A percentile compares a stretch with the other conserved stretches of the same genome.
Evolutionary conservation across 2,329 filamentous ascomycete species (phyloP).

Genomic region (Metarhizium anisopliae): DNA sequence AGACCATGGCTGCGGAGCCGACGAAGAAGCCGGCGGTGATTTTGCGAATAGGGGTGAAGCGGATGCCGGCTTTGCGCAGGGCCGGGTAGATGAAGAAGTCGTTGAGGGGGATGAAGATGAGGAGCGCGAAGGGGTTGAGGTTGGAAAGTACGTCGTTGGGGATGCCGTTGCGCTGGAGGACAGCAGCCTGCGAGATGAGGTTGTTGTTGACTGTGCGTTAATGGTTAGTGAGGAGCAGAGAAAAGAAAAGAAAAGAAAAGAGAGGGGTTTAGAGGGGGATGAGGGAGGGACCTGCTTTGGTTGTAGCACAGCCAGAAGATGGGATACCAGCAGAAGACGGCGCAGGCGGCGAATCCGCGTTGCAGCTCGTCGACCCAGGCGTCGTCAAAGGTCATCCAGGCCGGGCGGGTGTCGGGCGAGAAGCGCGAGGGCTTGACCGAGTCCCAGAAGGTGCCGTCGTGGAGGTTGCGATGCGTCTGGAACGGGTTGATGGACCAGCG

Average conservation of each 20-base stretch:
- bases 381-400: conserved; percentile 77
- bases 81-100: conserved; percentile 62
- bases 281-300: conserved; percentile 54
- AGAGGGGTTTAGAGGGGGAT: conserved; percentile 61
- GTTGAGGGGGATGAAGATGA: conserved; percentile 66
- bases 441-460: conserved; percentile 53
- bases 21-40: conserved; percentile 63
- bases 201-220: conserved; percentile 43
- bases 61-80: conserved; percentile 52
- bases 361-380: conserved; percentile 72
- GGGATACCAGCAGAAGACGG: conserved; percentile 63
- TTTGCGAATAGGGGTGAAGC: conserved; percentile 67
- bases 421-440: conserved; percentile 58
- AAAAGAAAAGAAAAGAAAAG: background rate
- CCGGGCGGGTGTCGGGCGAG: conserved; percentile 43
- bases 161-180: conserved; percentile 58
- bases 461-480: conserved; percentile 47
- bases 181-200: conserved; percentile 53
- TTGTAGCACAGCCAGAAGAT: conserved; percentile 52
- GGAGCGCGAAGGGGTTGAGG: conserved; percentile 64
- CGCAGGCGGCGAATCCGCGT: conserved; percentile 60
- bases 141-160: conserved; percentile 74
- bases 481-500: conserved; percentile 60
- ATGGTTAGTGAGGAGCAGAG: conserved; percentile 35
- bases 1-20: conserved; percentile 53